Evolutionary conservation across 2,329 filamentous ascomycete species (phyloP), one percentile per base, ranked within the genome.

Genomic region (Botrytis paeoniae): DNA sequence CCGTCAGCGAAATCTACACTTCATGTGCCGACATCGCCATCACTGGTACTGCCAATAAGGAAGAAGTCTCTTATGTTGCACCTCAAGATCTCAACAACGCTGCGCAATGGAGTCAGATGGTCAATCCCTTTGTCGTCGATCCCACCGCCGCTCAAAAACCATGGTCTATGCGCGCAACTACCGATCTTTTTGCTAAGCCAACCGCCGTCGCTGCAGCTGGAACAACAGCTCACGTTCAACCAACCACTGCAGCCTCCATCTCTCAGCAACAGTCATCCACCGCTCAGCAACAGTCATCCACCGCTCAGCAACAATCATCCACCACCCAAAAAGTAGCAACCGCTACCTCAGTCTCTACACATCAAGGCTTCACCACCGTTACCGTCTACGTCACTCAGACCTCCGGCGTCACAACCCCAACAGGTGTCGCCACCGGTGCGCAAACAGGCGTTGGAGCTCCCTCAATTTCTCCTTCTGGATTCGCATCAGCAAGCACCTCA

Each of bases 1-100:
- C 83, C 75, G 86, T 86, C 75, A 84, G 86, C 75, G 86, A 90
- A 80, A 88, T 85, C 77, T 90, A 90, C 80, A 89, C 86, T 7
- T 86, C 85, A 32, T 90, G 88, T 76, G 86, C 85, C 75, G 86
- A 89, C 79, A 82, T 90, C 81, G 75, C 75, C 78, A 69, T 77
- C 79, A 3, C 43, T 70, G 54, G 76, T 74, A 25, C 35, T 60
- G 59, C 62, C 14, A 48, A 63, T 14, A 69, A 69, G 12, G 57
- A 72, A 16, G 14, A 61, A 62, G 54, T 76, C 45, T 48, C 63
- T 35, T 68, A 71, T 54, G 20, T 48, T 16, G 73, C 51, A 54
- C 69, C 64, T 54, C 74, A 69, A 73, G 48, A 57, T 70, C 60
- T 70, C 39, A 64, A 61, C 73, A 48, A 29, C 41, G 71, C 69